Evolutionary conservation across 2,329 filamentous ascomycete species (phyloP), one percentile per base, ranked within the genome.

Genomic region (Zalaria obscura): DNA sequence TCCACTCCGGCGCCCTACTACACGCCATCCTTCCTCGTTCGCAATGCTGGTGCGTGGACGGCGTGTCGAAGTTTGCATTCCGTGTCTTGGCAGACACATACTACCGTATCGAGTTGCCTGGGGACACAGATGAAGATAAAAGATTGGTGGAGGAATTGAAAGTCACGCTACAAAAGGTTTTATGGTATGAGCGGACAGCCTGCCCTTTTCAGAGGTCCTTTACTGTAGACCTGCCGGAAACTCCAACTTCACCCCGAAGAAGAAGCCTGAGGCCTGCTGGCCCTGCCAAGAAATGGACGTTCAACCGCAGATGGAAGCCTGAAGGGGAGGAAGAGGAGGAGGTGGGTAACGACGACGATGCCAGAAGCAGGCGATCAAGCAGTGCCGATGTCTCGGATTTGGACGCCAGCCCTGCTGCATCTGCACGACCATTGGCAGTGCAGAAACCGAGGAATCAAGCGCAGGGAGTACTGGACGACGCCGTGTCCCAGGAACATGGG

Each of bases 41-140:
- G 44, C 87, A 94, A 61, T 93, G 83, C 56, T 95, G 88, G 88
- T 93, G 83, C 58, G 82, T 95, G 28, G 84, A 93, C 58, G 82
- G 85, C 43, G 73, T 79, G 42, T 81, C 81, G 34, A 86, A 80
- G 51, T 94, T 93, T 51, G 82, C 93, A n/a, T 65, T 95, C 45
- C 82, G 88, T 49, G 85, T 93, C 48, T 73, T 86, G 25, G 76
- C 80, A 36, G 80, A 88, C 27, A 80, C 82, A 35, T 95, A 91
- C 59, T 94, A 91, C 72, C 78, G 88, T 48, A 91, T 95, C 52
- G 88, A 95, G 55, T 64, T 95, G 4, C 83, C 86, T 0, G 72
- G 76, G 10, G 68, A 69, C 31, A 74, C 74, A 0, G 64, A 72
- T 2, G 75, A 80, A 25, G 80, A 89, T 47, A 68, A 72, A 48